Evolutionary conservation across 345 rosid genomes (phyloP), one percentile per base, ranked within the genome.

Genomic region (Zanthoxylum bungeanum): DNA sequence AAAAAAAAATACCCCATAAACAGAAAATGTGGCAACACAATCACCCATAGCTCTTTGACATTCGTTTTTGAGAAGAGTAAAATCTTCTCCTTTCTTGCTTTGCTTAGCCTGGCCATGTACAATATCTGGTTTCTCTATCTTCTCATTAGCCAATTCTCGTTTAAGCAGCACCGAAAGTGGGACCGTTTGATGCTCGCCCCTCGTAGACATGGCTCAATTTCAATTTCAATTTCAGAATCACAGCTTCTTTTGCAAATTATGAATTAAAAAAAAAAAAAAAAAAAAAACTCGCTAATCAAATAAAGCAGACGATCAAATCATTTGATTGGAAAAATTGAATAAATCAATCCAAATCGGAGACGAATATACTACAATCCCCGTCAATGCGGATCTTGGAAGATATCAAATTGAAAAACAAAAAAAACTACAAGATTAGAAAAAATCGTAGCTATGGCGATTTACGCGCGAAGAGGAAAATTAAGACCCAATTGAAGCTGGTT

Each of bases 31-130:
- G 62, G 93, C 71, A 68, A 88, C 91, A 1, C 94, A 92, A 80
- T 93, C 99, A 49, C 96, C 98, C 75, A 82, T 80, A 34, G 86
- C 81, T 69, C 98, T 70, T 64, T 91, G 90, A 67, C 98, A 93
- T 63, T 87, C 98, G 3, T 93, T 82, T 79, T 95, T 96, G 53
- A 93, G 73, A 11, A 93, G 79, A 0, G 91, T 85, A 30, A 82
- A 91, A 60, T 96, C 99, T 71, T 96, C 99, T 30, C 98, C 99
- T 80, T 96, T 96, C 93, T 93, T 96, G 89, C 96, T 89, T 74
- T 96, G 95, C 56, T 78, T 84, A 25, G 93, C 94, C 69, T 96
- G 90, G 7, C 98, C 99, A 11, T 89, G 84, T 21, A 80, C 34
- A 67, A 96, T 84, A 64, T 89, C 98, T 24, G 97, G 98, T 17